Evolutionary conservation across 2,329 filamentous ascomycete species (phyloP).

Genomic region (Knufia fluminis): DNA sequence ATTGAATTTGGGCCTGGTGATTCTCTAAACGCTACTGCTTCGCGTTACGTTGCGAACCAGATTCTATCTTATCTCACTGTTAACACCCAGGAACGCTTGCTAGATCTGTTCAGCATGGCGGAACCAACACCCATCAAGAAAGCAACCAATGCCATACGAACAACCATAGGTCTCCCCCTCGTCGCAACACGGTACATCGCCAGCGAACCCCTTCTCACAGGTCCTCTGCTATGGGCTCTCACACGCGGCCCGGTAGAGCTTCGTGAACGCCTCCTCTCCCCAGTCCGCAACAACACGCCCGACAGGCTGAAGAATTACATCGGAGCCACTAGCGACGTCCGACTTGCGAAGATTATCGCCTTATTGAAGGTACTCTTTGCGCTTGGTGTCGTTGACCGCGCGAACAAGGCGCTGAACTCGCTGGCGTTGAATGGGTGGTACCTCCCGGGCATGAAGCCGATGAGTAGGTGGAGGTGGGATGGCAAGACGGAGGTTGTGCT

Average conservation of each 20-base stretch:
- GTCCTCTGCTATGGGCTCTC: slow-evolving; percentile 15
- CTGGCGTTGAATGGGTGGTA: slow-evolving; percentile 37
- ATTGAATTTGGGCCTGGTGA: no score
- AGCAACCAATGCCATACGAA: background rate
- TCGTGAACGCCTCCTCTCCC: slow-evolving; percentile 12
- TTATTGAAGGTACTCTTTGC: slow-evolving; percentile 40
- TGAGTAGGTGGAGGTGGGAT: slow-evolving; percentile 20
- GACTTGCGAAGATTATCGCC: slow-evolving; percentile 12
- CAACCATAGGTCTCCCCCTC: slow-evolving; percentile 8
- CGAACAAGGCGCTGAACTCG: slow-evolving; percentile 45
- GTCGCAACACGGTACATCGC: slow-evolving; percentile 10
- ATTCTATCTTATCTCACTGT: no score
- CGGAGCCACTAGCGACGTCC: background rate
- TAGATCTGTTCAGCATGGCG: background rate
- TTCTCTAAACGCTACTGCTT: no score
- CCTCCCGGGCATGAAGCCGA: slow-evolving; percentile 25
- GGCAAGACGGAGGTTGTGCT: slow-evolving; percentile 30
- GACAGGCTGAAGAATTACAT: background rate
- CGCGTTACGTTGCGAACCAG: no score
- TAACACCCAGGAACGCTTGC: no score
- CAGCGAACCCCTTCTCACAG: slow-evolving; percentile 17
- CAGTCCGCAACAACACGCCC: slow-evolving; percentile 9
- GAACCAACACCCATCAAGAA: background rate
- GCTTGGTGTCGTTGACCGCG: slow-evolving; percentile 41
- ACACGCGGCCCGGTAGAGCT: slow-evolving; percentile 15